Percentiles rank a stretch among this genome's conserved stretches.
Evolutionary conservation across 139 green algal species (phyloP).

Genomic region (Picochlorum sp.): DNA sequence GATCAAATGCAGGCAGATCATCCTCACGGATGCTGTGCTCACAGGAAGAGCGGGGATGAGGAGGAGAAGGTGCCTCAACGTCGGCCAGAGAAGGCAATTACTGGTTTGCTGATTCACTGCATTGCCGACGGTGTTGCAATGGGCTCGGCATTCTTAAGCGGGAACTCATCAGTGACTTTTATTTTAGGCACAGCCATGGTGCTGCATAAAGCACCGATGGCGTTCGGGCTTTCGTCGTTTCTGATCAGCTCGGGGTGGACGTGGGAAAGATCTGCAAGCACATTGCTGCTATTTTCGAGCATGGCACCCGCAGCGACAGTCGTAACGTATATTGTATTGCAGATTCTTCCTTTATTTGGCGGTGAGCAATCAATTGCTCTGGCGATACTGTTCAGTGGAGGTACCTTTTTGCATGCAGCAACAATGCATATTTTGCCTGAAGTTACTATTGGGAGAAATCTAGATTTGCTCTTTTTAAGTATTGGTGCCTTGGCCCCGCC

Average conservation of each 20-base stretch:
- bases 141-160: constrained; percentile 38
- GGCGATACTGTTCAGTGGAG: constrained; percentile 43
- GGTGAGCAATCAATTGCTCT: constrained; percentile 14
- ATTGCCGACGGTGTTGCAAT: constrained; percentile 52
- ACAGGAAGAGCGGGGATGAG: constrained; percentile 3
- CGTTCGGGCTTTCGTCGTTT: constrained; percentile 48
- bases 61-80: neutral
- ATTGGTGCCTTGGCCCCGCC: neutral
- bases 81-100: constrained; percentile 17
- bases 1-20: constrained; percentile 30
- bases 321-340: constrained; percentile 30
- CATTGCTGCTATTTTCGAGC: constrained; percentile 13
- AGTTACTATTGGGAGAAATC: constrained; percentile 11
- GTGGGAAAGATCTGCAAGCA: constrained; percentile 12
- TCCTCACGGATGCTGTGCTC: constrained; percentile 7
- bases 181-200: constrained; percentile 40
- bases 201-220: constrained; percentile 48
- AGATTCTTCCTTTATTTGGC: constrained; percentile 12
- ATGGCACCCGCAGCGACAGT: constrained; percentile 32
- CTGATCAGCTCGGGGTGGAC: constrained; percentile 35
- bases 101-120: constrained; percentile 44
- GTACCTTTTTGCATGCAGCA: constrained; percentile 55
- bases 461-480: too few relatives aligned
- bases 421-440: constrained; percentile 56
- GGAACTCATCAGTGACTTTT: constrained; percentile 23